Evolutionary conservation across 2,329 filamentous ascomycete species (phyloP), one percentile per base, ranked within the genome.

Genomic region (Didymella pinodella): DNA sequence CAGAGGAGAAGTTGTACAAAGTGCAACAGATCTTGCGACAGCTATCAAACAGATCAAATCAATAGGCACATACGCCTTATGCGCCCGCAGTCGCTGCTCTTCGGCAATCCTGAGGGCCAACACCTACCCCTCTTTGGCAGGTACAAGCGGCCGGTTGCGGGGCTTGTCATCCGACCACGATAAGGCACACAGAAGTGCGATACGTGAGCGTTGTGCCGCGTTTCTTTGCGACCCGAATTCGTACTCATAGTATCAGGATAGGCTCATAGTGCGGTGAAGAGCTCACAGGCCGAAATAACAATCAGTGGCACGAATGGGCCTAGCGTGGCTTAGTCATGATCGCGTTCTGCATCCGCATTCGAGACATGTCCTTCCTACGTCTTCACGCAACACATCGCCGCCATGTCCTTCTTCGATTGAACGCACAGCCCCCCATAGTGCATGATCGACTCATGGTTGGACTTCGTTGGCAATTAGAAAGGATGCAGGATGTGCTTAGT

Each of bases 101-200:
- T 51, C 50, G 56, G 56, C 41, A 54, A 51, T 47, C 20, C 26
- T 50, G 32, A 41, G 43, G 46, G 36, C 28, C 28, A 34, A n/a
- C 41, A 59, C 46, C 47, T 54, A 51, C 28, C 56, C 56, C 56
- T 47, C 46, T 59, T 59, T 43, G 56, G 56, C 56, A 59, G 50
- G 56, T 59, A 41, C 51, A 59, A n/a, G 50, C 56, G 56, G 32
- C 32, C n/a, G 46, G 20, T 31, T 54, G 56, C 50, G 56, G 56
- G 56, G 50, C 50, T 47, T 28, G 31, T 25, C 25, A 20, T 54
- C 28, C 14, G 8, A 43, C 32, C 31, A 14, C 28, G 56, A 59
- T 59, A 54, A 59, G 38, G 12, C 25, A 10, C 8, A 18, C 7
- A 20, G 5, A 32, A 40, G 20, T 10, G 26, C 26, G 20, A 36